Evolutionary conservation across 1,284 basidiomycete species (phyloP).

Genomic region (Inonotus hispidus): DNA sequence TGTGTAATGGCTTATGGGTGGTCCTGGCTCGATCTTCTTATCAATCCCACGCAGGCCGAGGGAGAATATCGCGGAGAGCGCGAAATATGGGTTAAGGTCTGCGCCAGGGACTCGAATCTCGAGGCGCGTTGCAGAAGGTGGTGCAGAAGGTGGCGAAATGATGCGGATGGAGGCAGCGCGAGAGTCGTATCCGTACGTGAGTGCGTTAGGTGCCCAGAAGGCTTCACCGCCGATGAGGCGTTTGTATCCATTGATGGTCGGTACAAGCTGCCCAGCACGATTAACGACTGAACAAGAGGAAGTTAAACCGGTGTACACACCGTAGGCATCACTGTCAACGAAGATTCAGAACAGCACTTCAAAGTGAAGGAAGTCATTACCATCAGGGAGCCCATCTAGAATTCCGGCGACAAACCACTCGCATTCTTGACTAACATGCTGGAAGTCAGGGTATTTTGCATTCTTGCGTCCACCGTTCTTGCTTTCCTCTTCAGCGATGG

Average conservation of each 20-base stretch:
- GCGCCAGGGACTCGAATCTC: slow-evolving; percentile 95
- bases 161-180: slow-evolving; percentile 89
- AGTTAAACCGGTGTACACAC: slow-evolving; percentile 29
- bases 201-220: slow-evolving; percentile 92
- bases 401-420: slow-evolving; percentile 93
- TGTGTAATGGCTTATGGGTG: slow-evolving; percentile 63
- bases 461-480: slow-evolving; percentile 56
- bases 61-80: slow-evolving; percentile 81
- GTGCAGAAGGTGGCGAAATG: slow-evolving; percentile 83
- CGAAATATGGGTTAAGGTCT: slow-evolving; percentile 91
- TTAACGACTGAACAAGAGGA: background rate
- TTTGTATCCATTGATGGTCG: slow-evolving; percentile 97
- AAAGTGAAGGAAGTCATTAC: slow-evolving; percentile 33
- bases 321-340: slow-evolving; percentile 53
- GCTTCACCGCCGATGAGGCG: slow-evolving; percentile 91
- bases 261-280: slow-evolving; percentile 60
- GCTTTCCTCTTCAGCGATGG: slow-evolving; percentile 55
- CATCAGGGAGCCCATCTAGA: slow-evolving; percentile 82
- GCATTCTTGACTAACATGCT: slow-evolving; percentile 76
- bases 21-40: slow-evolving; percentile 62
- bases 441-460: slow-evolving; percentile 78
- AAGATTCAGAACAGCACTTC: background rate
- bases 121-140: slow-evolving; percentile 76
- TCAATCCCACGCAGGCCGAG: slow-evolving; percentile 85
- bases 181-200: slow-evolving; percentile 94